Base-by-base conservation (phyloP, 441 rosid species). In the Pelargonium citronellum region DNA sequence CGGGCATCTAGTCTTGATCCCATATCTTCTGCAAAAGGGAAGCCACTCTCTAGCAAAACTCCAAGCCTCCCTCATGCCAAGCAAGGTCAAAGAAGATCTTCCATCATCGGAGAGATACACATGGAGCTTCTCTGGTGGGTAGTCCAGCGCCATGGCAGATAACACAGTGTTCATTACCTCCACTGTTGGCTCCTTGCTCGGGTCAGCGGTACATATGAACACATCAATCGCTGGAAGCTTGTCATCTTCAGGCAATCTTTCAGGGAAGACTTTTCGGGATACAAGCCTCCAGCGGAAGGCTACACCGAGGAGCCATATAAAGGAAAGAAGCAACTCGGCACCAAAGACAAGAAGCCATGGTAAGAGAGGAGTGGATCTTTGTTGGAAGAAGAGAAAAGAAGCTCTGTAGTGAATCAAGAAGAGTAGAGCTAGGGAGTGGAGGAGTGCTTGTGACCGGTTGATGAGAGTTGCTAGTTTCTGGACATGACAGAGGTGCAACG, bases 101-200 rank as follows among this genome's bases (percentile, higher is more conserved):
- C 81, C 85, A 51, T 88, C 91, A 74, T 88, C 94, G 0, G 94
- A 88, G 46, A 87, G 79, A 41, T 89, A 84, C 13, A 89, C 85
- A 3, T 75, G 66, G 11, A 85, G 75, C 71, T 85, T 84, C 37
- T 82, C 81, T 0, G 79, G 34, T 0, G 84, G 83, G 61, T 84
- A 82, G 72, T 82, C 84, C 1, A 77, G 72, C 0, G 81, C 81
- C 79, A 84, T 79, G 4, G 80, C 75, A 1, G 86, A 82, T 0
- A 82, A 47, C n/a, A 81, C 83, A 0, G 86, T 82, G 72, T 75
- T 84, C 80, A 79, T 75, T 55, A 80, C 86, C 8, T 57, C 75
- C 4, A 80, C 1, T 0, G 83, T 75, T 0, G 83, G 82, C 79
- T 84, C 83, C 74, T 70, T 79, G 10, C 61, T 47, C 3, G 86